Base-by-base conservation (phyloP, 2,329 filamentous ascomycete species). In the Fusarium chuoi region DNA sequence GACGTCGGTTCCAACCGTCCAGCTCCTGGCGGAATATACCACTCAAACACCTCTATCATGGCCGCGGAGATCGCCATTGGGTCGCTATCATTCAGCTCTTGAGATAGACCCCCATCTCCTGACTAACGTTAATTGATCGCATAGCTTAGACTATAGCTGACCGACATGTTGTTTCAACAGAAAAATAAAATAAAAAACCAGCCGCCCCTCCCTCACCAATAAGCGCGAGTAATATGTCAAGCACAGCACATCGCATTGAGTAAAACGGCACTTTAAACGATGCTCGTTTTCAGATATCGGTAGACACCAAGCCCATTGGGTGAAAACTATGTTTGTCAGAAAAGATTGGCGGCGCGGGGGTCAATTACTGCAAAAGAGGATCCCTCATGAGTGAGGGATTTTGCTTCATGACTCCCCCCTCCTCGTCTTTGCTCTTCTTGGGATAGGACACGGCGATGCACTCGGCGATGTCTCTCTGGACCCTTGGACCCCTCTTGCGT, bases 381-480 rank as follows among this genome's bases (percentile, higher is more conserved):
- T 41, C 17, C 52, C 66, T 70, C 60, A 70, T 65, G 20, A 42
- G 39, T 77, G 75, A 77, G 75, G 75, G 66, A 77, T 77, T 77
- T 70, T 75, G 76, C 65, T 65, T 57, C 62, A 24, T 71, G 61
- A 41, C 54, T 67, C 22, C 42, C 41, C 38, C 52, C 60, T 51
- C 45, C 26, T 57, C 59, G 39, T 63, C 62, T 74, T 68, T 68
- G 62, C 71, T 74, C 48, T 75, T 75, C 72, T 65, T 74, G 72
- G 69, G 69, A 73, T 70, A 75, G 68, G 73, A 75, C 68, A 75
- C 68, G 68, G 72, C 72, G 68, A 72, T 60, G 72, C 51, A 52
- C 66, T 75, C 65, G 72, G 65, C 72, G 65, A 60, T 58, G 65
- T 49, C 49, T 63, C 22, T 54, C 41, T 75, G 62, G 70, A 73